Conservation (phyloP, 306 rosid species). For the Spatholobus suberectus region DNA sequence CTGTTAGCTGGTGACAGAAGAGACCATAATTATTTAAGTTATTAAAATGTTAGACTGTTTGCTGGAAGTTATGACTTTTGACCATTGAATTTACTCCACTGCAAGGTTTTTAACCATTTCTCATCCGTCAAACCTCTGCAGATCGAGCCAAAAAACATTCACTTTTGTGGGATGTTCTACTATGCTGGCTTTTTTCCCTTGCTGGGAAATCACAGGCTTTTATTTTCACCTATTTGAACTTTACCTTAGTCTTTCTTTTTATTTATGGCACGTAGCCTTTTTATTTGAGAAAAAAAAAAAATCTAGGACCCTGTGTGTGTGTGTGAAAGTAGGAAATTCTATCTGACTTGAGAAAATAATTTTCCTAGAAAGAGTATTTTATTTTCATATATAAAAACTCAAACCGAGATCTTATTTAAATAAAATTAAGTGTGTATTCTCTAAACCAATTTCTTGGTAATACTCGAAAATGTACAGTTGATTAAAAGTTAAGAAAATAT, state of each 20-base stretch:
- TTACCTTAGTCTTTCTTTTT: not conserved
- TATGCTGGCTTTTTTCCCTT: slow-evolving; percentile 22
- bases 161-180: slow-evolving; percentile 30
- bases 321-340: no score
- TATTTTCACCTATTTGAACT: slow-evolving; percentile 4
- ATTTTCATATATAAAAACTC: no score
- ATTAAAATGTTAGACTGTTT: slow-evolving; percentile 23
- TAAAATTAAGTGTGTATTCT: no score
- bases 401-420: no score
- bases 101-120: slow-evolving; percentile 37
- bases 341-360: no score
- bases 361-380: no score
- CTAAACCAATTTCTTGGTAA: no score
- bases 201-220: slow-evolving; percentile 23
- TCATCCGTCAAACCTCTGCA: slow-evolving; percentile 20
- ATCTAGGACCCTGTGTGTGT: no score
- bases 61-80: slow-evolving; percentile 50
- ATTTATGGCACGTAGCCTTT: not conserved
- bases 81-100: slow-evolving; percentile 49
- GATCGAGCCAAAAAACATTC: slow-evolving; percentile 28
- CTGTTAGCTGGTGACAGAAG: slow-evolving; percentile 29
- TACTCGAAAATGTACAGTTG: no score
- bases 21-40: slow-evolving; percentile 24
- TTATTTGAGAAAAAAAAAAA: not conserved
- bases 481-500: no score